Conservation (phyloP, 2,329 filamentous ascomycete species). For the Fusarium oxysporum region DNA sequence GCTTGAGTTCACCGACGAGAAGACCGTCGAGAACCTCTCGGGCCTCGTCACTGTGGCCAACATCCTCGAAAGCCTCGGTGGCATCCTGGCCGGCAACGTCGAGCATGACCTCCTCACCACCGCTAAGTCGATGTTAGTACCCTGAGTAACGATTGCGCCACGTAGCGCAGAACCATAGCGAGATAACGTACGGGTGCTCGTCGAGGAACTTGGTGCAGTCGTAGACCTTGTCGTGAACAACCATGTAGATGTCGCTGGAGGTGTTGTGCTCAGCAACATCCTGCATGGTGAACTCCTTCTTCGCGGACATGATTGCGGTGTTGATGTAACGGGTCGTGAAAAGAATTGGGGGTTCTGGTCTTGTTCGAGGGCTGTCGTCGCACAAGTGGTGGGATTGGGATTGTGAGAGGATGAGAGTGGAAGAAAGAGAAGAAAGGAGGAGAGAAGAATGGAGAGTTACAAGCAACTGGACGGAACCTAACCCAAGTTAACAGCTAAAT, state of each 20-base stretch:
- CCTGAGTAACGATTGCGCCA: not conserved
- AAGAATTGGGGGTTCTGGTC: conserved; percentile 7
- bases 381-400: conserved; percentile 18
- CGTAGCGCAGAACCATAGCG: not conserved
- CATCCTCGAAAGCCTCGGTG: conserved; percentile 98
- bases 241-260: conserved; percentile 93
- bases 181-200: conserved; percentile 84
- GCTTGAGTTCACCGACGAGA: conserved; percentile 81
- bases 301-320: conserved; percentile 48
- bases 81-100: conserved; percentile 96
- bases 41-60: conserved; percentile 98
- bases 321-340: conserved; percentile 27
- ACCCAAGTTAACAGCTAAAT: conserved; percentile 8
- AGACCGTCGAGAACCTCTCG: conserved; percentile 89
- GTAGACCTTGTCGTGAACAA: conserved; percentile 98
- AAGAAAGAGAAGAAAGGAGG: conserved; percentile 23
- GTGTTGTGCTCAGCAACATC: conserved; percentile 87
- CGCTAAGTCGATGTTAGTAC: conserved; percentile 64
- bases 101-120: conserved; percentile 97
- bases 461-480: conserved; percentile 16
- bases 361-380: conserved; percentile 30
- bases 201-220: conserved; percentile 89
- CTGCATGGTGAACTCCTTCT: conserved; percentile 75
- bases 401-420: conserved; percentile 18
- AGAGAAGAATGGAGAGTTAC: conserved; percentile 28